Evolutionary conservation across 1,284 basidiomycete genomes (phyloP).

Genomic region (Pisolithus thermaeus): DNA sequence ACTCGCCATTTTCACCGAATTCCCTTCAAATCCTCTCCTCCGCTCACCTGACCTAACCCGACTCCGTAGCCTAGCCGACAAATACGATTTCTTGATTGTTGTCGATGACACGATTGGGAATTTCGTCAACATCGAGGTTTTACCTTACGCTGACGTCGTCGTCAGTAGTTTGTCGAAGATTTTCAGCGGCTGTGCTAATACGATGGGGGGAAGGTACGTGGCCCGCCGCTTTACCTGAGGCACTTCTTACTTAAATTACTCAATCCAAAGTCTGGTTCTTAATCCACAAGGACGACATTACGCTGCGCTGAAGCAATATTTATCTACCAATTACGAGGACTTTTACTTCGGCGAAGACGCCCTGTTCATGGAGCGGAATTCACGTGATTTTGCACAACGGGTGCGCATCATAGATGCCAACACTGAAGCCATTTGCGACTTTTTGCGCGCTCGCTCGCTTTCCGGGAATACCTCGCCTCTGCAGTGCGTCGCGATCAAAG

Average conservation of each 20-base stretch:
- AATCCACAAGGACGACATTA: conserved; percentile 80
- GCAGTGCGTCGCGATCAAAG: conserved; percentile 48
- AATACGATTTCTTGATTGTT: conserved; percentile 84
- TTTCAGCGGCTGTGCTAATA: conserved; percentile 93
- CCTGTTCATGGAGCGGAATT: conserved; percentile 97
- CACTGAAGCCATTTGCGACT: conserved; percentile 76
- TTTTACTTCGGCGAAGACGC: conserved; percentile 89
- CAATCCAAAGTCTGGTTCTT: conserved; percentile 56
- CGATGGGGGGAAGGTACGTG: conserved; percentile 92
- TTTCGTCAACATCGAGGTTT: conserved; percentile 91
- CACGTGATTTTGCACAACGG: conserved; percentile 82
- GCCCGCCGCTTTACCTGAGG: background rate
- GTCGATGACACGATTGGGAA: conserved; percentile 97
- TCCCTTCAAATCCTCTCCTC: conserved; percentile 92
- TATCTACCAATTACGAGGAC: conserved; percentile 76
- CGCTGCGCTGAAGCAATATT: conserved; percentile 50
- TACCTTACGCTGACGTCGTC: conserved; percentile 89
- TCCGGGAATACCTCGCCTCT: conserved; percentile 29
- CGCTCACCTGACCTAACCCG: conserved; percentile 78
- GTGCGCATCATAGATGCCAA: conserved; percentile 80
- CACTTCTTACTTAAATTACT: background rate
- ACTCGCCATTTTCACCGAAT: conserved; percentile 77
- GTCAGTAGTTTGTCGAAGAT: conserved; percentile 93
- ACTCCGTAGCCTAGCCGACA: conserved; percentile 79
- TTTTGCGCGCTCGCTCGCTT: conserved; percentile 61